Percentiles rank a stretch among this genome's conserved stretches.
phyloP scores from a whole-genome alignment of 2,329 filamentous ascomycete species.

The Fonsecaea monophora region DNA sequence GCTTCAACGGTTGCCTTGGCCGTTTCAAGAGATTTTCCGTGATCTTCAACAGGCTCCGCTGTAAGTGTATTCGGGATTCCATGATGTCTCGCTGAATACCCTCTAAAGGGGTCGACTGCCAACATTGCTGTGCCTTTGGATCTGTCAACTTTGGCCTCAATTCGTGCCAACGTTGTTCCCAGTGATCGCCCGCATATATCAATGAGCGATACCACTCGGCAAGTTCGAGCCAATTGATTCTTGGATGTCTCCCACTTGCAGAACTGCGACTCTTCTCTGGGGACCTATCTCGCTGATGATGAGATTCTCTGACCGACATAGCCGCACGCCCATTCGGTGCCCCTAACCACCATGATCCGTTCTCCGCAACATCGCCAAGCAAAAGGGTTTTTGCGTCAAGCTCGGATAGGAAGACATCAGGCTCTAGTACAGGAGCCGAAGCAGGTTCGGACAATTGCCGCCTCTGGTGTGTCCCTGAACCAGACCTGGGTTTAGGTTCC shows the following conservation, averaged over 20 bases:
- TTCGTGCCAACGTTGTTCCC: constrained; percentile 67
- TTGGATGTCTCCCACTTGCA: constrained; percentile 67
- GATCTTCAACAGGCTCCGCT: constrained; percentile 75
- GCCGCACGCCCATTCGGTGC: constrained; percentile 50
- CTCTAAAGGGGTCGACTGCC: constrained; percentile 51
- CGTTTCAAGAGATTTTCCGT: constrained; percentile 81
- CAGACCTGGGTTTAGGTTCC: constrained; percentile 49
- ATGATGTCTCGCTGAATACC: constrained; percentile 54
- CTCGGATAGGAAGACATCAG: constrained; percentile 60
- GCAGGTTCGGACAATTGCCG: constrained; percentile 43
- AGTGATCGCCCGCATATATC: constrained; percentile 70
- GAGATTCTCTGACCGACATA: constrained; percentile 37
- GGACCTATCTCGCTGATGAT: constrained; percentile 47
- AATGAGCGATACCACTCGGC: constrained; percentile 76
- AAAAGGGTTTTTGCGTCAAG: constrained; percentile 77
- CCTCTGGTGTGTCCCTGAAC: constrained; percentile 43
- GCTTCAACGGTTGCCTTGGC: constrained; percentile 72
- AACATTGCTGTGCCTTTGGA: constrained; percentile 40
- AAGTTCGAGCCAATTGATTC: constrained; percentile 76
- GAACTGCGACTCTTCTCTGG: constrained; percentile 45
- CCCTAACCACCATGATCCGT: constrained; percentile 82
- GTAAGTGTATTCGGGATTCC: constrained; percentile 72
- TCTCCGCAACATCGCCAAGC: constrained; percentile 78
- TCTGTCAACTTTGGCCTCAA: constrained; percentile 49
- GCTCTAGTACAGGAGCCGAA: constrained; percentile 39